Conservation (phyloP, 768 basidiomycete species). For the Arthromyces matolae region DNA sequence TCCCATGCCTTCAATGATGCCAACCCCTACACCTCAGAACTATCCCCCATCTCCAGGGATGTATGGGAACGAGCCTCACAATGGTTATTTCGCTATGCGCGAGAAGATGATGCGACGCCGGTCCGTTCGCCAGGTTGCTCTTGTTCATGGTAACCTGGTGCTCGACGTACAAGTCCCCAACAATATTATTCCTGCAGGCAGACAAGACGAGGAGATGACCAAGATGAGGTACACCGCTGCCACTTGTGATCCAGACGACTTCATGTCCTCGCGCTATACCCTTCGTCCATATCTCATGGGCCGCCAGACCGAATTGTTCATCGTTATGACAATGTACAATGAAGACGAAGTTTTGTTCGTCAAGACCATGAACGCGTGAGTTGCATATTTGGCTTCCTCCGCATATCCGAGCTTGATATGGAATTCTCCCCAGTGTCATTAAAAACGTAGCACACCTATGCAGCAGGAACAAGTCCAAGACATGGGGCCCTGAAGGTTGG, state of each 20-base stretch:
- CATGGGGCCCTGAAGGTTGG: slow-evolving; percentile 87
- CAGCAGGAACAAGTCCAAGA: slow-evolving; percentile 64
- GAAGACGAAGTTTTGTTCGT: slow-evolving; percentile 81
- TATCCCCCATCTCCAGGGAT: slow-evolving; percentile 64
- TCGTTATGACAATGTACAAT: slow-evolving; percentile 97
- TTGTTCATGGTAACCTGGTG: slow-evolving; percentile 80
- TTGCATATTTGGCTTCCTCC: slow-evolving; percentile 10
- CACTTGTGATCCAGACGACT: slow-evolving; percentile 88
- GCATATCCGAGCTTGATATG: slow-evolving; percentile 4
- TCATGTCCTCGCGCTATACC: slow-evolving; percentile 73
- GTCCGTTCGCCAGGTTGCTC: slow-evolving; percentile 74
- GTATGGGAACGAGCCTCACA: slow-evolving; percentile 39
- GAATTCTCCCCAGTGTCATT: slow-evolving; percentile 53
- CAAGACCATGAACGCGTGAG: slow-evolving; percentile 82
- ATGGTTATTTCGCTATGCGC: slow-evolving; percentile 62
- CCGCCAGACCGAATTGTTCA: slow-evolving; percentile 87
- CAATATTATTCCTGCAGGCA: slow-evolving; percentile 69
- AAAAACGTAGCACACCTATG: slow-evolving; percentile 85
- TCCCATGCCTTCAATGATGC: slow-evolving; percentile 53
- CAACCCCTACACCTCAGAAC: slow-evolving; percentile 50
- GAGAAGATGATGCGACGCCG: slow-evolving; percentile 83
- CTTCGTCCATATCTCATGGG: slow-evolving; percentile 75
- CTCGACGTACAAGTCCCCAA: slow-evolving; percentile 79
- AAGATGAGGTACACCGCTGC: slow-evolving; percentile 88
- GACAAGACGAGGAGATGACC: slow-evolving; percentile 67